Percentiles rank a stretch among this genome's conserved stretches.
Conservation (phyloP, 352 stramenopile species). For the Phytophthora megakarya region DNA sequence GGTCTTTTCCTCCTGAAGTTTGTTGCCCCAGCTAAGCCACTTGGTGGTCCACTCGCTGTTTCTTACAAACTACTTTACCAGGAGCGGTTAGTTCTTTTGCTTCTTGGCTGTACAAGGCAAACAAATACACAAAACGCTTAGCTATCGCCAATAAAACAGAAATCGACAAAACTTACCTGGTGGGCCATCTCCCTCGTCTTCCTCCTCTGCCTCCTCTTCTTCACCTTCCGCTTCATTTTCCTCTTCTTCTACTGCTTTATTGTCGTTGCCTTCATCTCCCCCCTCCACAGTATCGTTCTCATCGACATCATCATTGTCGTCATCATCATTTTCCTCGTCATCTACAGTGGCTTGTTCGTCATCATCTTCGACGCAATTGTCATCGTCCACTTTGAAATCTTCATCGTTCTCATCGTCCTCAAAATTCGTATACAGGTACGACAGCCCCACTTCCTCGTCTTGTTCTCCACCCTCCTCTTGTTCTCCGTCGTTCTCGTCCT, state of each 20-base stretch:
- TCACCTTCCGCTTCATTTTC: slow-evolving; percentile 25
- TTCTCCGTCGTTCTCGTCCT: slow-evolving; percentile 35
- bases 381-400: slow-evolving; percentile 37
- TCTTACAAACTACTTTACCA: slow-evolving; percentile 30
- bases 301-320: slow-evolving; percentile 31
- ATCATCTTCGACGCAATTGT: slow-evolving; percentile 55
- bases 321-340: slow-evolving; percentile 54
- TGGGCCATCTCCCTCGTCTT: slow-evolving; percentile 39
- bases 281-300: slow-evolving; percentile 31
- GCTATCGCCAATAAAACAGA: background rate
- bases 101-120: slow-evolving; percentile 54
- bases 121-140: slow-evolving; percentile 3
- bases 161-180: slow-evolving; percentile 41
- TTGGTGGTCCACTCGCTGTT: slow-evolving; percentile 13
- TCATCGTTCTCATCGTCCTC: slow-evolving; percentile 56
- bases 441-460: slow-evolving; percentile 59
- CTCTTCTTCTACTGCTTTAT: slow-evolving; percentile 42
- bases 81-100: slow-evolving; percentile 57
- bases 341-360: slow-evolving; percentile 49
- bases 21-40: background rate
- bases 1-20: background rate
- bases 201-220: slow-evolving; percentile 13
- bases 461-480: slow-evolving; percentile 33
- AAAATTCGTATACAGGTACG: slow-evolving; percentile 73
- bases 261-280: slow-evolving; percentile 22